phyloP scores from a whole-genome alignment of 2,329 filamentous ascomycete genomes.

The Myriosclerotinia scirpicola region DNA sequence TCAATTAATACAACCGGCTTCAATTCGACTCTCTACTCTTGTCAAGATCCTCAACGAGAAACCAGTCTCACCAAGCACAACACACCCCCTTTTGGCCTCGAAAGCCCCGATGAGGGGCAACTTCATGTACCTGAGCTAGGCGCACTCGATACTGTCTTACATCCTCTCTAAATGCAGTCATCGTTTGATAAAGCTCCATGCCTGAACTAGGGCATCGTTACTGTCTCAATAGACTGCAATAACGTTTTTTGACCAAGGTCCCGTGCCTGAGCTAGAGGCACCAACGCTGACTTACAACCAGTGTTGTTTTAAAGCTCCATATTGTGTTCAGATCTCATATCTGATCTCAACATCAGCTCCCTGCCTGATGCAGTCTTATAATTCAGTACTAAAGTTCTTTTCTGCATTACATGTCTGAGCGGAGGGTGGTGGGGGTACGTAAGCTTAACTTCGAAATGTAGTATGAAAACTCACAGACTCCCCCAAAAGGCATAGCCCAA shows the following conservation, averaged over 20 bases:
- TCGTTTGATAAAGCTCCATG: constrained; percentile 1
- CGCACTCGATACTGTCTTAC: not conserved
- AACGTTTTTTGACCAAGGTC: not conserved
- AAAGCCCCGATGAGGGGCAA: not conserved
- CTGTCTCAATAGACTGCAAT: not conserved
- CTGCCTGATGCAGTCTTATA: no score
- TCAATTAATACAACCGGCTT: no score
- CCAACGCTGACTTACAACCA: not conserved
- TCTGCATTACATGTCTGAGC: no score
- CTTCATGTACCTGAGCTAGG: not conserved
- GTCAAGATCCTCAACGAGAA: not conserved
- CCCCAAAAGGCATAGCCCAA: no score
- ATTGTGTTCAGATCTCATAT: no score
- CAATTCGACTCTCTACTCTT: not conserved
- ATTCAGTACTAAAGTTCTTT: no score
- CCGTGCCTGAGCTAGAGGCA: not conserved
- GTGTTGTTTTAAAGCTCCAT: not conserved
- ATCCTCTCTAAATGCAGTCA: not conserved
- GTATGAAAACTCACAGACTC: not conserved
- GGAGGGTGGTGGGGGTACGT: no score
- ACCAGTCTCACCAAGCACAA: not conserved
- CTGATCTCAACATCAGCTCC: no score
- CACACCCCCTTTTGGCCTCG: not conserved
- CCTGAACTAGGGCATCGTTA: not conserved
- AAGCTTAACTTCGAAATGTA: no score